Conservation (phyloP, 164 flowering plant genomes). For the Houttuynia cordata region DNA sequence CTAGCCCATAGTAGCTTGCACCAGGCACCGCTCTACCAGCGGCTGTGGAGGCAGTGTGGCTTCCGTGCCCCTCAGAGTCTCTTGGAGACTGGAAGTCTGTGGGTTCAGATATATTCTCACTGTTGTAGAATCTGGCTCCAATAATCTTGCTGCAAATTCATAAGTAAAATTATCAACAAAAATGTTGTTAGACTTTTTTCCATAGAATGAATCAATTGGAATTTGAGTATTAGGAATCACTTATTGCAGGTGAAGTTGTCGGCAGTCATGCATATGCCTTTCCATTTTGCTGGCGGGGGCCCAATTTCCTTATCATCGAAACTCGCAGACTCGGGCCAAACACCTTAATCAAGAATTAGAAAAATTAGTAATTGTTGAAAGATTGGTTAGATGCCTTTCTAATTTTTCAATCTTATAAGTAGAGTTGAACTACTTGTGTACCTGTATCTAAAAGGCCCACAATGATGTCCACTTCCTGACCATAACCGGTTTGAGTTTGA, state of each 20-base stretch:
- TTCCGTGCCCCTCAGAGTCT: too few species aligned
- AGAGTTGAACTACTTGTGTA: neutral
- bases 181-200: too few species aligned
- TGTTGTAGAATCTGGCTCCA: conserved; percentile 22
- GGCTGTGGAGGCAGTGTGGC: conserved; percentile 19
- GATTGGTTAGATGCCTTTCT: neutral
- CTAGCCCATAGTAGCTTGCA: conserved; percentile 13
- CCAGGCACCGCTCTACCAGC: conserved; percentile 7
- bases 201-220: too few species aligned
- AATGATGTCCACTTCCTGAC: conserved; percentile 22
- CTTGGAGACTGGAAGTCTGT: conserved; percentile 14
- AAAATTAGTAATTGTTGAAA: too few species aligned
- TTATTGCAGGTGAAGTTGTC: conserved; percentile 53
- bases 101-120: neutral
- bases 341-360: conserved; percentile 28
- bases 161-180: too few species aligned
- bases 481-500: neutral
- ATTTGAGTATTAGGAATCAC: too few species aligned
- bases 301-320: conserved; percentile 41
- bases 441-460: conserved; percentile 38
- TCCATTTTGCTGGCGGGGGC: conserved; percentile 68
- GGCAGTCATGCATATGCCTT: conserved; percentile 29
- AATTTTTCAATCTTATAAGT: too few species aligned
- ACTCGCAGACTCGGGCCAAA: conserved; percentile 52
- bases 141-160: conserved; percentile 20